A percentile compares a stretch with the other conserved stretches of the same genome.
Conservation (phyloP, 2,329 filamentous ascomycete genomes). For the Pyrenophora teres region DNA sequence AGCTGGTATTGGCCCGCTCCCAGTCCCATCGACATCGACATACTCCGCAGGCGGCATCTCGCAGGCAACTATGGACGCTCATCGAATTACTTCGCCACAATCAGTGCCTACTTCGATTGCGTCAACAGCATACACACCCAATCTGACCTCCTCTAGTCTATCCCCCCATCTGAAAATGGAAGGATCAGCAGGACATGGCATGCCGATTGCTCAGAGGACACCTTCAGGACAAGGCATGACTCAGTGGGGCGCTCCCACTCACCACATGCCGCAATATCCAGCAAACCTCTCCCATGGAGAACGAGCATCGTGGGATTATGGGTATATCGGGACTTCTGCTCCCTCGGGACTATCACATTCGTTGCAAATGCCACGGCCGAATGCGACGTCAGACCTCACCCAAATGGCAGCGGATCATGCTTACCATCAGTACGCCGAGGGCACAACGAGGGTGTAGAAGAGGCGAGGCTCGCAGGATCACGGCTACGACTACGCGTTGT, state of each 20-base stretch:
- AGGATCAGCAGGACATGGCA: constrained; percentile 46
- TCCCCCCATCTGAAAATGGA: constrained; percentile 51
- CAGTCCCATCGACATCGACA: constrained; percentile 39
- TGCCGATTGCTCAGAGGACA: constrained; percentile 42
- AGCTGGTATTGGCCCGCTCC: constrained; percentile 55
- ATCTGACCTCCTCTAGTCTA: constrained; percentile 50
- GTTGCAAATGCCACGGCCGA: constrained; percentile 41
- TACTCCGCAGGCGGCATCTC: constrained; percentile 51
- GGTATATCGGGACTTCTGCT: constrained; percentile 37
- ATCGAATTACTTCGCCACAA: constrained; percentile 55
- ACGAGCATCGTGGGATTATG: constrained; percentile 46
- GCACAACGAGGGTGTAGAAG: constrained; percentile 44
- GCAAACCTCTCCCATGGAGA: constrained; percentile 35
- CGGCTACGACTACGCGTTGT: constrained; percentile 24
- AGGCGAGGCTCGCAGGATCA: constrained; percentile 14
- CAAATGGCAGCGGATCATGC: constrained; percentile 37
- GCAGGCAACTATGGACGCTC: constrained; percentile 55
- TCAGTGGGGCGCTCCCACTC: constrained; percentile 39
- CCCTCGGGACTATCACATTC: constrained; percentile 35
- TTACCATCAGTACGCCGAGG: constrained; percentile 46
- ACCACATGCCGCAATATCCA: constrained; percentile 44
- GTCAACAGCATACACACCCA: constrained; percentile 51
- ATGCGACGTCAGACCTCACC: constrained; percentile 36
- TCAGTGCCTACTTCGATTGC: constrained; percentile 53
- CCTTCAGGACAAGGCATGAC: constrained; percentile 42